Evolutionary conservation across 352 stramenopile species (phyloP), one percentile per base, ranked within the genome.

Genomic region (Blastocystis sp.): DNA sequence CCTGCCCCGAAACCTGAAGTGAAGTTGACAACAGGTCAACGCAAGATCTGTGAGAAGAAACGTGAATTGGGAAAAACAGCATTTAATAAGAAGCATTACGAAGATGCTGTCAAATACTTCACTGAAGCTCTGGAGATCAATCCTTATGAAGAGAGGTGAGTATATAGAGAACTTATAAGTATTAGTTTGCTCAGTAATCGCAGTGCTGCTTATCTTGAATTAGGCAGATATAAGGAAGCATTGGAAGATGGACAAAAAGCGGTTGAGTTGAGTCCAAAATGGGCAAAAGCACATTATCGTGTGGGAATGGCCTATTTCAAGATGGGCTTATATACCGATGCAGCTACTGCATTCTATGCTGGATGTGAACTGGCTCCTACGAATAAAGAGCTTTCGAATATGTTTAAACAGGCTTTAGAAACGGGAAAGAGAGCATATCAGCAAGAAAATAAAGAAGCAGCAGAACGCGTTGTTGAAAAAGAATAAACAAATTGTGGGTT

Each of bases 361-460:
- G 78, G 78, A 13, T 89, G 78, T 57, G 66, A 89, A 27, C 17
- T 89, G 66, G 78, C 60, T 17, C 78, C 78, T 22, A 78, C 78
- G 66, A 89, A 89, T 62, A 89, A 76, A 42, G 78, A 89, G 30
- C 51, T 89, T 51, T 89, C 78, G 24, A 78, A 76, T 35, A 84
- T 66, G 73, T 84, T 84, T 57, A 58, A 48, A n/a, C 42, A 66
- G 56, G 73, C 73, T n/a, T 35, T 84, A 35, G 73, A 84, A 42
- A 56, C 59, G 27, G 73, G 73, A 27, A 84, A 68, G 56, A 64
- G 73, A 42, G 73, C 57, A 42, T 30, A 68, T 42, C n/a, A 64
- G 48, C 64, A 68, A 57, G 73, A 84, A 51, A 42, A 66, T 33
- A 66, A 22, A 51, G 73, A 84, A 44, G 73, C 73, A 17, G 53